These are phyloP conservation scores for Wickerhamomyces hampshirensis DNA, from an alignment of 805 yeast genomes.

Conservation along the genomic window DNA sequence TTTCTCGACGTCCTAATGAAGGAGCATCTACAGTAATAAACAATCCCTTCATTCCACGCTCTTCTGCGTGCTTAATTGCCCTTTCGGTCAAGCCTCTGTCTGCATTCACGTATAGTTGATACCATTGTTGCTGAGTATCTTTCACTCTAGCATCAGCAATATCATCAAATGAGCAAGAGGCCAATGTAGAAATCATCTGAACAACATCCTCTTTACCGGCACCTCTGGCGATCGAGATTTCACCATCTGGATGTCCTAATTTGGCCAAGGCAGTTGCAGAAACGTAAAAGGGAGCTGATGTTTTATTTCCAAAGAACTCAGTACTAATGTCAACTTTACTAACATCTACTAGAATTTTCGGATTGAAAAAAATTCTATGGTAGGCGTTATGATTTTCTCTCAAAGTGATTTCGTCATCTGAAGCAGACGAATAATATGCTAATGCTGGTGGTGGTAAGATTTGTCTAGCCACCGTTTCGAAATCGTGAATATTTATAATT, in stretches of 20 bases:
- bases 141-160: conserved; percentile 64
- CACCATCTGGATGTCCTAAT: conserved; percentile 93
- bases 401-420: conserved; percentile 88
- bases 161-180: conserved; percentile 85
- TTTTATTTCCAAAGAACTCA: conserved; percentile 65
- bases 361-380: conserved; percentile 84
- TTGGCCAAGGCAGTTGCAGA: conserved; percentile 92
- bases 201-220: conserved; percentile 65
- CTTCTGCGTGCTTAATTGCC: conserved; percentile 67
- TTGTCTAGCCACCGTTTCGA: conserved; percentile 79
- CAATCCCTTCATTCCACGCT: conserved; percentile 71
- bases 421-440: conserved; percentile 89
- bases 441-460: conserved; percentile 77
- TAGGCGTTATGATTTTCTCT: conserved; percentile 90
- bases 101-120: conserved; percentile 77
- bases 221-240: conserved; percentile 78
- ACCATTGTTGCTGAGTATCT: conserved; percentile 76
- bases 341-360: conserved; percentile 79
- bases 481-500: conserved; percentile 76
- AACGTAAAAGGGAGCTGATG: conserved; percentile 77
- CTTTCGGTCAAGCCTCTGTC: conserved; percentile 61
- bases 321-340: conserved; percentile 64
- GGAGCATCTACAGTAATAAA: conserved; percentile 94
- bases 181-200: conserved; percentile 92
- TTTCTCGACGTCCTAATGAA: conserved; percentile 84